Base-by-base conservation (phyloP, 1,139 yeast species). In the Hemisphaericaspora lyxosophila region DNA sequence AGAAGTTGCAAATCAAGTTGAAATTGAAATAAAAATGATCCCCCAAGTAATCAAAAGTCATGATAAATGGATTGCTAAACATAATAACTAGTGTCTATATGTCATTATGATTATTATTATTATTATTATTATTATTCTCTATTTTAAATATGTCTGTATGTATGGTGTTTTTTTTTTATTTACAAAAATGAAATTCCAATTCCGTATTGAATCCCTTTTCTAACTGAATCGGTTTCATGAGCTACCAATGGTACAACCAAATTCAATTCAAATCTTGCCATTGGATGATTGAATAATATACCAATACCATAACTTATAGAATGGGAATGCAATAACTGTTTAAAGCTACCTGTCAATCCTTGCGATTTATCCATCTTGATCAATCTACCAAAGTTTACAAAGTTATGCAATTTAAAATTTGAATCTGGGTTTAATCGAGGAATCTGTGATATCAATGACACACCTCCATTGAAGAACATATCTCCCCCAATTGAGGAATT, bases 121-220 rank as follows among this genome's bases (percentile, higher is more conserved):
- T n/a, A n/a, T n/a, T n/a, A n/a, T n/a, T n/a, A n/a, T n/a, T n/a
- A n/a, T n/a, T n/a, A n/a, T n/a, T n/a, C n/a, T n/a, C n/a, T n/a
- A n/a, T n/a, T n/a, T n/a, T n/a, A n/a, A n/a, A n/a, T n/a, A n/a
- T n/a, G n/a, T n/a, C n/a, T n/a, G n/a, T n/a, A n/a, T n/a, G n/a
- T n/a, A n/a, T n/a, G n/a, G n/a, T n/a, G n/a, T n/a, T n/a, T n/a
- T 20, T 3, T 20, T 11, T 20, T 4, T 35, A 22, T 38, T 61
- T 70, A 87, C 71, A 87, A 69, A 60, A 88, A 89, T 15, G 92
- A 82, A 34, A 88, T 64, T 0, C 97, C 97, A 36, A 92, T 80
- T 14, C 98, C 98, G 59, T 89, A 90, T 58, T 92, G 97, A 26
- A 92, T 59, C 0, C 98, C 98, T 57, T 87, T 89, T 51, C 96